Conservation (phyloP, 2,329 filamentous ascomycete species). For the Alternaria hordeiaustralica region DNA sequence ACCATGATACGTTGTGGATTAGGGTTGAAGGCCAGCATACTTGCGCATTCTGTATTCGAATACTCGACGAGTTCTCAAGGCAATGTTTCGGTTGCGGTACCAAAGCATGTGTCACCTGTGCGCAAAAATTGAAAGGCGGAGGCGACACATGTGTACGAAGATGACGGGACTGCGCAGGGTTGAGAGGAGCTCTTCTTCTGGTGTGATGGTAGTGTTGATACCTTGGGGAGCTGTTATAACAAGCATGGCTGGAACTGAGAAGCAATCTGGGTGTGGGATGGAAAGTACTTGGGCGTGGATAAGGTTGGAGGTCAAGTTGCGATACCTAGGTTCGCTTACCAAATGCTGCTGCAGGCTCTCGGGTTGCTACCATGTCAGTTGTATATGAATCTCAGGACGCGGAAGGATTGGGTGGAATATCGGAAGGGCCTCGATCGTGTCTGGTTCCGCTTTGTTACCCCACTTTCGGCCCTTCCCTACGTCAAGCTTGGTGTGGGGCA, state of each 20-base stretch:
- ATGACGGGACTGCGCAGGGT: background rate
- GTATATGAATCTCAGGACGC: background rate
- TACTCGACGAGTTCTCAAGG: background rate
- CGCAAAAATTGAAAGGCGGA: background rate
- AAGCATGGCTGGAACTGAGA: background rate
- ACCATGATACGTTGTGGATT: background rate
- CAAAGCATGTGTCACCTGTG: background rate
- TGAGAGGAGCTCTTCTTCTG: background rate
- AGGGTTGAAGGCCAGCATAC: background rate
- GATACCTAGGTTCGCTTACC: background rate
- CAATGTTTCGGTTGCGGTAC: constrained; percentile 1
- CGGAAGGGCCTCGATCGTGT: background rate
- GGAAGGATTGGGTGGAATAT: background rate
- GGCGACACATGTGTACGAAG: background rate
- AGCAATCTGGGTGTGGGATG: background rate
- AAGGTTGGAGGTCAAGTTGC: background rate
- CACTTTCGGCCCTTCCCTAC: background rate
- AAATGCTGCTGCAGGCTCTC: background rate
- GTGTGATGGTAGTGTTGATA: background rate
- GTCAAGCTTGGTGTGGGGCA: background rate
- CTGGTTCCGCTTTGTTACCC: background rate
- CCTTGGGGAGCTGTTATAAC: background rate
- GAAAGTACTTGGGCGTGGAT: background rate
- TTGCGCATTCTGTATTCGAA: background rate
- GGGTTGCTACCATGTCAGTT: background rate